phyloP scores from a whole-genome alignment of 2,329 filamentous ascomycete genomes.

The Claviceps purpurea region DNA sequence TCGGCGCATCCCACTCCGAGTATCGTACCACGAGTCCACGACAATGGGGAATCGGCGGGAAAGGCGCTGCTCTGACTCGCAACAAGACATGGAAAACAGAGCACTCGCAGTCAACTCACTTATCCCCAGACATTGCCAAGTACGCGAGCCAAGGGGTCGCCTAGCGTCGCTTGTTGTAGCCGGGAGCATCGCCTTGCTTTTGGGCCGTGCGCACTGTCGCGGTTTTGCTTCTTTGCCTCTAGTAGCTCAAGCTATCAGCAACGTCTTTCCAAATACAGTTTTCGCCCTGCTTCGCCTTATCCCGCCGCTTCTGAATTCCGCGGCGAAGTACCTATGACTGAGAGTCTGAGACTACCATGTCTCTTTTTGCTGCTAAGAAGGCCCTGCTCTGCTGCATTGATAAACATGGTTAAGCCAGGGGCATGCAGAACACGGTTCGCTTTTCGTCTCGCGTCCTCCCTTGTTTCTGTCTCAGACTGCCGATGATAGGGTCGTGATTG shows the following conservation, averaged over 20 bases:
- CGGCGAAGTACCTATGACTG: conserved; percentile 1
- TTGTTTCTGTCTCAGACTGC: neutral
- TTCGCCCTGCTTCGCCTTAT: conserved; percentile 6
- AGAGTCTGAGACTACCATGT: conserved; percentile 2
- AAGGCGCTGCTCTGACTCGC: neutral
- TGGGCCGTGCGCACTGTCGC: conserved; percentile 2
- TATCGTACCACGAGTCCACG: neutral
- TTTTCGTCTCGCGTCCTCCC: neutral
- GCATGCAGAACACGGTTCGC: neutral
- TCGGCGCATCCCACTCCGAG: neutral
- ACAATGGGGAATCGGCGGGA: neutral
- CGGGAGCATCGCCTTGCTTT: conserved; percentile 6
- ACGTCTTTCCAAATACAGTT: neutral
- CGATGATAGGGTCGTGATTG: neutral
- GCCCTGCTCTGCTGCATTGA: conserved; percentile 2
- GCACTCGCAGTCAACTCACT: neutral
- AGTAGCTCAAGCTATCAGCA: conserved; percentile 1
- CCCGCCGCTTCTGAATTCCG: conserved; percentile 4
- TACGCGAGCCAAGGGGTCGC: neutral
- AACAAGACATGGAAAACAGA: neutral
- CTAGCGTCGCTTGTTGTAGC: conserved; percentile 1
- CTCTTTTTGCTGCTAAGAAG: conserved; percentile 1
- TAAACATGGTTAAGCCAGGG: neutral
- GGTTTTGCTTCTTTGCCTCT: conserved; percentile 5
- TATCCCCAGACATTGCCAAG: neutral